phyloP scores from a whole-genome alignment of 176 grass and related monocot species.

The Cocos nucifera region DNA sequence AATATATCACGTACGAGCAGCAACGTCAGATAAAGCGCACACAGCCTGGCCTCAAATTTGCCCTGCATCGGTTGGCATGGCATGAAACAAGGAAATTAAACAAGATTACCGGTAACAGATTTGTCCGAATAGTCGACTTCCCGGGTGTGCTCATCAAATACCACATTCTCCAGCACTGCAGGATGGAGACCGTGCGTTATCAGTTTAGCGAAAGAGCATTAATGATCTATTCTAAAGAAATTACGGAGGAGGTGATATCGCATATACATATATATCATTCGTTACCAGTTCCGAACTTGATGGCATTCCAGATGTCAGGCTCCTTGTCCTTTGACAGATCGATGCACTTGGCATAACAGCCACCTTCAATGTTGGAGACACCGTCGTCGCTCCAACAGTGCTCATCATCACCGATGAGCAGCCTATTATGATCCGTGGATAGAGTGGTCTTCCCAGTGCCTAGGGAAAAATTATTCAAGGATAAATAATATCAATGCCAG shows the following conservation, averaged over 20 bases:
- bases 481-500: not conserved
- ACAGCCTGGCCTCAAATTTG: too few relatives aligned
- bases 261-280: too few relatives aligned
- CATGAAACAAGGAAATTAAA: too few relatives aligned
- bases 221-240: too few relatives aligned
- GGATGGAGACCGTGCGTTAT: too few relatives aligned
- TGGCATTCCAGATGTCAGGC: constrained; percentile 98
- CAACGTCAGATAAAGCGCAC: too few relatives aligned
- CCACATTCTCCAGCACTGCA: constrained; percentile 89
- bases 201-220: too few relatives aligned
- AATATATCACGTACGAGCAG: not conserved
- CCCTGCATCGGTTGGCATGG: too few relatives aligned
- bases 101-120: constrained; percentile 70
- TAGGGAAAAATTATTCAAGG: not conserved
- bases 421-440: constrained; percentile 85
- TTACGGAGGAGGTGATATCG: too few relatives aligned
- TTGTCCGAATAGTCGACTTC: constrained; percentile 86
- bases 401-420: constrained; percentile 86
- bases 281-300: constrained; percentile 94
- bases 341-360: constrained; percentile 97
- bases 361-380: constrained; percentile 94
- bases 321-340: constrained; percentile 77
- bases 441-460: constrained; percentile 93
- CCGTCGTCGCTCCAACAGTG: constrained; percentile 93
- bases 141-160: constrained; percentile 88